Evolutionary conservation across 257 asterid genomes (phyloP).

Genomic region (Nicotiana undulata): DNA sequence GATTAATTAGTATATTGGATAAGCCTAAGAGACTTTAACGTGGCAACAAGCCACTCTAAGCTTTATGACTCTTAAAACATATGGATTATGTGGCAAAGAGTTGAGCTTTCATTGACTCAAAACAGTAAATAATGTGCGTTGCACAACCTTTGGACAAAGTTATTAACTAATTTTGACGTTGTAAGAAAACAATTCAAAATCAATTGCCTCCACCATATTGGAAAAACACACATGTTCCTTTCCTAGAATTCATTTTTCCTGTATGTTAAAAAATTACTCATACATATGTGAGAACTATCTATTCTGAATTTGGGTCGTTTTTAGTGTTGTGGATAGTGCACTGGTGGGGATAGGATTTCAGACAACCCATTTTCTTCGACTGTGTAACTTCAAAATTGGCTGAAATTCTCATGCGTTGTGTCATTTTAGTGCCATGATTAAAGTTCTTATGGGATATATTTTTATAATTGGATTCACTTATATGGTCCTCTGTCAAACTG

Average conservation of each 20-base stretch:
- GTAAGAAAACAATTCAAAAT: neutral
- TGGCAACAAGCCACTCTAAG: too few relatives aligned
- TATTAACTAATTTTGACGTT: neutral
- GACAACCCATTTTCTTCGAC: neutral
- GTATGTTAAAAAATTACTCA: too few relatives aligned
- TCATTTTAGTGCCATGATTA: neutral
- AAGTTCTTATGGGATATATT: neutral
- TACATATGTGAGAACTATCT: neutral
- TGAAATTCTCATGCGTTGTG: neutral
- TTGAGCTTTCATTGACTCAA: too few relatives aligned
- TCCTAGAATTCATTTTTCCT: neutral
- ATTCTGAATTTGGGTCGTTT: neutral
- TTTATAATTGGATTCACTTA: neutral
- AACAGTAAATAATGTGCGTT: neutral
- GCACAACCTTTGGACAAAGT: neutral
- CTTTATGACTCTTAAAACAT: too few relatives aligned
- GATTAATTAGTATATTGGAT: too few relatives aligned
- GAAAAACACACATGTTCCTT: neutral
- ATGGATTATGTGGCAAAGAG: too few relatives aligned
- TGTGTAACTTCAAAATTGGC: conserved; percentile 1
- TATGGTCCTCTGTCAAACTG: neutral
- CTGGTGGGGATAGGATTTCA: neutral
- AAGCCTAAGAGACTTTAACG: too few relatives aligned
- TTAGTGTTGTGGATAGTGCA: neutral
- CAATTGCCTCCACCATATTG: neutral